Evolutionary conservation across 495 filamentous ascomycete species (phyloP), one percentile per base, ranked within the genome.

Genomic region (Penicillium lagena): DNA sequence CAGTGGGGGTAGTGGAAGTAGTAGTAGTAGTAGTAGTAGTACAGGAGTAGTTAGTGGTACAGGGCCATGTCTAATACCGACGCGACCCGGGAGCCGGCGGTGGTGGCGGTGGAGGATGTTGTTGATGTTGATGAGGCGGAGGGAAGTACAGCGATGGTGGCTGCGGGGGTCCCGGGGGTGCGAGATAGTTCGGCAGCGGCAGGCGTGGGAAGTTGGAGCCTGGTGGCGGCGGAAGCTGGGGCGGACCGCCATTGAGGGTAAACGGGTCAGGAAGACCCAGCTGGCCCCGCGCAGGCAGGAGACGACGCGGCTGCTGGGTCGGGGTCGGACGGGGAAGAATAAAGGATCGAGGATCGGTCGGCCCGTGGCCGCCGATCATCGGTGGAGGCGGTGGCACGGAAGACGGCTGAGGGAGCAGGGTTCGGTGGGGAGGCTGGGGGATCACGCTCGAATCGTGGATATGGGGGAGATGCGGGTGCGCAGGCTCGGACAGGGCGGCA

Each of bases 141-240:
- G 47, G 50, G 13, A 47, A 60, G 30, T 60, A 60, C 34, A 60
- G 28, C 1, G 48, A 47, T 17, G 49, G 46, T 27, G 48, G 52
- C 28, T 37, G 37, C 29, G 52, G 51, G 12, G 52, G 58, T 12
- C 50, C 46, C 1, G 55, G 54, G 30, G 46, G 50, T 17, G 58
- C 42, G 37, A 64, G 30, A 42, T 60, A 71, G 14, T 50, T 49
- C 1, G 64, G 65, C 13, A 61, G 42, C 10, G 66, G 64, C 35
- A 66, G 57, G 11, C 59, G 55, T 11, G 55, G 58, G 39, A 71
- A 70, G 45, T 68, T 67, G 0, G 66, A 69, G 7, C 67, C 67
- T 13, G 62, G 62, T 7, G 68, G 68, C 14, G 68, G 68, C 6
- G 68, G 68, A 10, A 70, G 61, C 40, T 64, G 66, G 27, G 68